Conservation (phyloP, 257 asterid genomes). For the Jacaranda mimosifolia region DNA sequence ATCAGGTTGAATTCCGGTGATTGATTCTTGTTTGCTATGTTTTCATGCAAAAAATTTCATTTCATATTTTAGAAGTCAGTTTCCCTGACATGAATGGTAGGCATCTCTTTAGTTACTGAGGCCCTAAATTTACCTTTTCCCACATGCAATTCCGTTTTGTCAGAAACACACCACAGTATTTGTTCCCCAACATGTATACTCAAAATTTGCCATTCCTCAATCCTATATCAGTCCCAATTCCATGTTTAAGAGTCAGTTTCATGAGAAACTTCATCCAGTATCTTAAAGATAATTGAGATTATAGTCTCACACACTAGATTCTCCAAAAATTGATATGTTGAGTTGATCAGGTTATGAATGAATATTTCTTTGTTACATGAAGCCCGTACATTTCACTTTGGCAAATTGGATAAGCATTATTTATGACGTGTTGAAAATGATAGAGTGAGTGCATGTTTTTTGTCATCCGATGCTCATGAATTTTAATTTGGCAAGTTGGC, state of each 20-base stretch:
- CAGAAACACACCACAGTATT: too few relatives aligned
- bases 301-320: neutral
- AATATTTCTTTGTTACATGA: neutral
- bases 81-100: neutral
- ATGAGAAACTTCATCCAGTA: neutral
- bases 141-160: neutral
- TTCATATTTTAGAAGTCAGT: neutral
- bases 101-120: conserved; percentile 15
- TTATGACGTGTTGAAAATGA: too few relatives aligned
- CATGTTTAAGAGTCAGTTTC: neutral
- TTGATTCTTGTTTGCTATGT: neutral
- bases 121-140: neutral
- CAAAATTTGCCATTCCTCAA: neutral
- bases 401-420: neutral
- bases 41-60: neutral
- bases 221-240: neutral
- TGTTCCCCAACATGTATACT: too few relatives aligned
- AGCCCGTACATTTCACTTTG: neutral
- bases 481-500: neutral
- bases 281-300: neutral
- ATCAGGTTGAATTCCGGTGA: neutral
- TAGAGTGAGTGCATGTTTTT: neutral
- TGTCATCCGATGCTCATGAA: neutral
- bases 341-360: conserved; percentile 11
- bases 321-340: neutral